Base-by-base conservation (phyloP, 331 rosid genomes). In the Rosa hybrid region DNA sequence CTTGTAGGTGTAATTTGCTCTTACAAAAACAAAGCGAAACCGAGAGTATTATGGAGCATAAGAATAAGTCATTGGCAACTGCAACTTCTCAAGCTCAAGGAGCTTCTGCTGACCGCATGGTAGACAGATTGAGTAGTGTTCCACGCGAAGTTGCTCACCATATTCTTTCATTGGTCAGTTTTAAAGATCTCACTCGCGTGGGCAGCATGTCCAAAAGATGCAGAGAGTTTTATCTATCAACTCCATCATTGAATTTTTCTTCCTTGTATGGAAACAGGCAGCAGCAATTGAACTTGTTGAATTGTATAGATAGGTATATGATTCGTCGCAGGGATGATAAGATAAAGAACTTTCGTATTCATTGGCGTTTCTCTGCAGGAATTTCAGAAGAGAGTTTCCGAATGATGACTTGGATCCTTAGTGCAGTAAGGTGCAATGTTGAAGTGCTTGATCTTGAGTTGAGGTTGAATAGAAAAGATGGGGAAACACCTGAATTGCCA, bases 341-440 rank as follows among this genome's bases (percentile, higher is more conserved):
- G 21, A 64, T 64, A 64, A 30, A 64, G 21, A 12, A 5, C 70
- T 34, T 64, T 6, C 30, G n/a, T 12, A 14, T 64, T 64, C 10
- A 7, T 1, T 64, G 44, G 70, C 12, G 7, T 64, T 30, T 64
- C 5, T 34, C 42, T 30, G 45, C n/a, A 5, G 12, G 70, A 6
- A 13, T 34, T 13, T 64, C 44, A 12, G 44, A 14, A 13, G 44
- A 64, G 45, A 5, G 44, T 27, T 30, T 64, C 10, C 70, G 45
- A 30, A 8, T 64, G n/a, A 49, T 25, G 20, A 38, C 78, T 7
- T 75, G 51, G 54, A 2, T 75, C 38, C 51, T n/a, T 21, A 59
- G 9, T 57, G 78, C 50, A 57, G 78, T 59, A 13, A 39, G 23
- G 48, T 56, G 78, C 54, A 75, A 75, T 56, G 54, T 75, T n/a